Base-by-base conservation (phyloP, 2,329 filamentous ascomycete species). In the Aspergillus sp. region DNA sequence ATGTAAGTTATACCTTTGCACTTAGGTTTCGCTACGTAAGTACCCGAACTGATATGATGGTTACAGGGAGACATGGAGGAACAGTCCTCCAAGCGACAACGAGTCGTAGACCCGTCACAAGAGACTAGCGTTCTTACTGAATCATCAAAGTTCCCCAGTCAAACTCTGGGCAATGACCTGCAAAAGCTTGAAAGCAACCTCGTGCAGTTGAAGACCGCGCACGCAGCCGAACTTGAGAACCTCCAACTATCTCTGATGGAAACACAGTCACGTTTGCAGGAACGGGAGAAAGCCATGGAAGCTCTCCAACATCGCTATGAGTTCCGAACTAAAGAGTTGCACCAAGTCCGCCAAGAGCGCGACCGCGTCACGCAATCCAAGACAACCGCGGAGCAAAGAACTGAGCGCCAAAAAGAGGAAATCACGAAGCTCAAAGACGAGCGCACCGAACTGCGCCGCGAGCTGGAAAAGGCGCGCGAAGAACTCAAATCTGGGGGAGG, bases 281-380 rank as follows among this genome's bases (percentile, higher is more conserved):
- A 67, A 43, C 60, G 62, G 41, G 62, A 69, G 42, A 55, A 58
- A 39, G 57, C 55, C 4, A 57, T 72, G 42, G 56, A 59, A 12
- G 42, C 49, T 5, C 53, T 74, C 7, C 70, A 73, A 52, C 66
- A 69, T 57, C 69, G 71, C 43, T 73, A 72, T 48, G 72, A 74
- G 57, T 66, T 52, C 42, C 63, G 64, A 47, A 64, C 58, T 12
- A 61, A 57, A 6, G 62, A 71, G 41, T 48, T 69, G 9, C 66
- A 69, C 51, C 60, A 61, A 44, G 53, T 63, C 10, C 63, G 68
- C 26, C 59, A 59, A 42, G 64, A 70, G 43, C 64, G 65, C 4
- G 65, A 70, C 44, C 41, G 48, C 5, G 48, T 67, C n/a, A 44
- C 50, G 3, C 62, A 65, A 34, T 53, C 53, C 10, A 64, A 61